Evolutionary conservation across 139 green algal species (phyloP), one percentile per base, ranked within the genome.

Genomic region (Micractinium conductrix): DNA sequence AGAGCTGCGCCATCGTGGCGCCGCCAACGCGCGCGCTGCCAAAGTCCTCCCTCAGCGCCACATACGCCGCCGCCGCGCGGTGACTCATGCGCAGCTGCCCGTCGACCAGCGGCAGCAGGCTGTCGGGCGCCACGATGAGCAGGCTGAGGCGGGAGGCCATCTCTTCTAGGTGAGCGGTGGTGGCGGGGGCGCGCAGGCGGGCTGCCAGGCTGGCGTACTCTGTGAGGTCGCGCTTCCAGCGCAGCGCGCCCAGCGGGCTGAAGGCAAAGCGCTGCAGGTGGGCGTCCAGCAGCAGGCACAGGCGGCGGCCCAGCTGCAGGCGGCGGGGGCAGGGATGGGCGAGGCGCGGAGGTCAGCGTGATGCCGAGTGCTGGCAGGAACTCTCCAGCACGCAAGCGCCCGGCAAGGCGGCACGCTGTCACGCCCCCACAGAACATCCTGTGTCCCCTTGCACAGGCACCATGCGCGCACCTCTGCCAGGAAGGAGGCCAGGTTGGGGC

Each of bases 61-160:
- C 89, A 73, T 88, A 89, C 30, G 85, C 81, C 38, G 95, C 85
- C 19, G 91, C 91, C 16, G 92, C 84, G 16, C 70, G 63, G 76
- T 93, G 91, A 6, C 74, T 76, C 68, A 94, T 91, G 44, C 90
- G 86, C 78, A 96, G 80, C 50, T 79, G 92, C 45, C 84, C 45
- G 65, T 96, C 93, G 44, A 96, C 90, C 53, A 98, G 80, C 28
- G 84, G 90, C 58, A 93, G 88, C 75, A 98, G 87, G 78, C 88
- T 93, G 30, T 93, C 93, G 21, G 95, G 95, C 21, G 91, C 86
- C 45, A 98, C 95, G 24, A 98, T 87, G 81, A 98, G 91, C 71
- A 97, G 74, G 71, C 93, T 95, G 40, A 44, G 40, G 42, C n/a
- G 50, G 42, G 86, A 83, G 33, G 62, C 43, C 71, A 90, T n/a